Conservation (phyloP, 2,329 filamentous ascomycete genomes). For the Diaporthe helianthi region DNA sequence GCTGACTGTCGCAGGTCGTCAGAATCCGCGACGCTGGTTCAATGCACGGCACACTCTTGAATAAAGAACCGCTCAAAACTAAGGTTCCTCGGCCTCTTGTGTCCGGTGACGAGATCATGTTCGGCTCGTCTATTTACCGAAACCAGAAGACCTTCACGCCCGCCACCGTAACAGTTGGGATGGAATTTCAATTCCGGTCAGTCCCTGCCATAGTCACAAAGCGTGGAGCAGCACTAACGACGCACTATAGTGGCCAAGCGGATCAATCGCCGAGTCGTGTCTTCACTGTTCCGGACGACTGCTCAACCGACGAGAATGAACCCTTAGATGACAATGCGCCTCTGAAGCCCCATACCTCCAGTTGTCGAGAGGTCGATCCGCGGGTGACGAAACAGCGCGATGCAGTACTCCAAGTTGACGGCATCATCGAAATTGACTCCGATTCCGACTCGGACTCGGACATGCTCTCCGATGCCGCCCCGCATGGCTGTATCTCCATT, state of each 20-base stretch:
- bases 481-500: conserved; percentile 1
- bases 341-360: background rate
- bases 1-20: conserved; percentile 49
- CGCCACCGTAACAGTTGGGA: conserved; percentile 38
- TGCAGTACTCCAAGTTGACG: conserved; percentile 16
- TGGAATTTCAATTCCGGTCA: conserved; percentile 37
- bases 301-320: conserved; percentile 34
- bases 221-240: conserved; percentile 1
- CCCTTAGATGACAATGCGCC: conserved; percentile 24
- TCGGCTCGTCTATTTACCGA: conserved; percentile 50
- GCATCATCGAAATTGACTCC: conserved; percentile 21
- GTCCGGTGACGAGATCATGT: conserved; percentile 47
- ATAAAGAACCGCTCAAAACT: conserved; percentile 41
- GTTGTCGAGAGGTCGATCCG: background rate
- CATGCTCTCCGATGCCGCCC: background rate
- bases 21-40: conserved; percentile 55
- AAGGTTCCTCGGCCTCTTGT: conserved; percentile 38
- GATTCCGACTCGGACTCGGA: background rate
- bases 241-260: background rate
- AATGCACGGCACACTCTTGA: conserved; percentile 61
- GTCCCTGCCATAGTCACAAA: conserved; percentile 11
- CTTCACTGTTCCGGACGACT: conserved; percentile 34
- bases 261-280: conserved; percentile 30
- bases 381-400: background rate
- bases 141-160: conserved; percentile 43